Conservation (phyloP, 164 flowering plant genomes). For the Protea cynaroides region DNA sequence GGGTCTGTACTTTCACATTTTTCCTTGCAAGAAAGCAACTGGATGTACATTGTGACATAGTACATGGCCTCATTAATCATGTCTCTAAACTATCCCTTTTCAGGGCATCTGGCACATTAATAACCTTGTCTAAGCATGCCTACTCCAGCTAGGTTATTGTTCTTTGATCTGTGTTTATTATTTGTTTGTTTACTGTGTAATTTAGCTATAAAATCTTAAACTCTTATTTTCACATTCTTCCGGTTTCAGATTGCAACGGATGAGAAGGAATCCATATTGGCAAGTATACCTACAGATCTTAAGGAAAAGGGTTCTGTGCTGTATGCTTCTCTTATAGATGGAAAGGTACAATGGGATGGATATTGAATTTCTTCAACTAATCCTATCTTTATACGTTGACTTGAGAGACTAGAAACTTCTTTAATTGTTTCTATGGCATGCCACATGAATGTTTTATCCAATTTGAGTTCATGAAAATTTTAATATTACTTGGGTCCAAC, state of each 20-base stretch:
- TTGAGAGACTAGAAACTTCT: background rate
- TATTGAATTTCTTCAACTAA: background rate
- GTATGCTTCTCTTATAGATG: constrained; percentile 69
- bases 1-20: background rate
- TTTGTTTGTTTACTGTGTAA: background rate
- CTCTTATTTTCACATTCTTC: background rate
- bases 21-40: background rate
- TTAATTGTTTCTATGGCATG: background rate
- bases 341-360: constrained; percentile 43
- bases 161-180: background rate
- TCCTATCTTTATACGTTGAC: background rate
- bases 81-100: background rate
- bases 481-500: background rate
- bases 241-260: constrained; percentile 65
- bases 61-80: background rate
- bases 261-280: constrained; percentile 77
- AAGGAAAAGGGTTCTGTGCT: constrained; percentile 62
- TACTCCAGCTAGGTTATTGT: background rate
- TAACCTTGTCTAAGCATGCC: background rate
- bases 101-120: background rate
- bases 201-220: background rate
- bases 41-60: background rate
- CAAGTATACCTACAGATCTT: constrained; percentile 49
- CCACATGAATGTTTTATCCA: background rate
- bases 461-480: background rate